These are phyloP conservation scores for Aristolochia fimbriata DNA, from an alignment of 164 flowering plant species.

Conservation along the genomic window DNA sequence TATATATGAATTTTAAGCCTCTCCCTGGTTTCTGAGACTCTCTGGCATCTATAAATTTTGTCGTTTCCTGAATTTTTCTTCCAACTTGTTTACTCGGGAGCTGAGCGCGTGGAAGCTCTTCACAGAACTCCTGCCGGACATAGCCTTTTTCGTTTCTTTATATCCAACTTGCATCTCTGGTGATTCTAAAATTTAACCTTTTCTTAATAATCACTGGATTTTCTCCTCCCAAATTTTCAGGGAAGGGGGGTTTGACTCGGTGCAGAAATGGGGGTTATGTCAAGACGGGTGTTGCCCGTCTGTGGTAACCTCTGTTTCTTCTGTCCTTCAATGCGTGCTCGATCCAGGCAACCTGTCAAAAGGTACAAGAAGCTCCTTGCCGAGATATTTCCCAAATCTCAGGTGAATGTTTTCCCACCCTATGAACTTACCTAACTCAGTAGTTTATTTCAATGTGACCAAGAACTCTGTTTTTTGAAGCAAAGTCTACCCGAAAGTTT, in stretches of 20 bases:
- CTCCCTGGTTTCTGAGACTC: too few relatives aligned
- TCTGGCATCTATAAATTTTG: too few relatives aligned
- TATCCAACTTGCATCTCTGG: not conserved
- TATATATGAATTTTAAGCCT: too few relatives aligned
- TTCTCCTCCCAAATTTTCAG: too few relatives aligned
- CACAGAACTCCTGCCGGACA: not conserved
- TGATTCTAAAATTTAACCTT: not conserved
- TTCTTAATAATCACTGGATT: not conserved
- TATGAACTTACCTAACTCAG: too few relatives aligned
- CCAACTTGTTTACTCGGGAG: too few relatives aligned
- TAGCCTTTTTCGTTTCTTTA: not conserved
- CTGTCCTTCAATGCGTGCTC: slow-evolving; percentile 80
- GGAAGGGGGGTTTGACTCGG: slow-evolving; percentile 11
- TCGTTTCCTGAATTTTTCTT: too few relatives aligned
- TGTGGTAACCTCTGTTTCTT: slow-evolving; percentile 76
- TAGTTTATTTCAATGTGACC: too few relatives aligned
- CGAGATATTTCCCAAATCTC: slow-evolving; percentile 67
- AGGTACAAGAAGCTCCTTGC: slow-evolving; percentile 79
- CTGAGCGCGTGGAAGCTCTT: not conserved
- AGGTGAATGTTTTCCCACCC: slow-evolving; percentile 24
- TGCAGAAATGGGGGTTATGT: slow-evolving; percentile 70
- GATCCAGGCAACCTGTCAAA: slow-evolving; percentile 86
- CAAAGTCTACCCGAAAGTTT: too few relatives aligned
- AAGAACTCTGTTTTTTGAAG: too few relatives aligned
- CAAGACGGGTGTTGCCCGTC: slow-evolving; percentile 72